A percentile compares a stretch with the other conserved stretches of the same genome.
Evolutionary conservation across 2,329 filamentous ascomycete genomes (phyloP).

Genomic region (Elsinoe arachidis): DNA sequence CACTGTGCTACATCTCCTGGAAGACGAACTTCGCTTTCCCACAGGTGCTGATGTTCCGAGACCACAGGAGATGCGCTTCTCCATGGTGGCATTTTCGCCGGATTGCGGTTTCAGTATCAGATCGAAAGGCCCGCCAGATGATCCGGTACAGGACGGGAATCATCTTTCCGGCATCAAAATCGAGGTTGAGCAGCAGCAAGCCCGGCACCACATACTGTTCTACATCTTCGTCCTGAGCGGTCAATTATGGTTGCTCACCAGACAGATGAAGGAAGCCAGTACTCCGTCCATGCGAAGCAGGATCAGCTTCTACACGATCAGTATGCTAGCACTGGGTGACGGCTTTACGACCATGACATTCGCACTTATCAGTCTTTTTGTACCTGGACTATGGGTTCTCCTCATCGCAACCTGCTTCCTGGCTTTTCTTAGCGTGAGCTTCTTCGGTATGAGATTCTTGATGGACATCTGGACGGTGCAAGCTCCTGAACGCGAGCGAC

Average conservation of each 20-base stretch:
- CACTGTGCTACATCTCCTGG: slow-evolving; percentile 42
- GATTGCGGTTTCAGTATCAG: slow-evolving; percentile 59
- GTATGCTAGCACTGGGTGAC: slow-evolving; percentile 53
- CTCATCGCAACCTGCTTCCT: slow-evolving; percentile 50
- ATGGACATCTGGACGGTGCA: slow-evolving; percentile 61
- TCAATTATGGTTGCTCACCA: slow-evolving; percentile 49
- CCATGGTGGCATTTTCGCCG: slow-evolving; percentile 54
- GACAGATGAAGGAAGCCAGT: slow-evolving; percentile 56
- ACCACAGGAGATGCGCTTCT: slow-evolving; percentile 48
- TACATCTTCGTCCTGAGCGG: slow-evolving; percentile 42
- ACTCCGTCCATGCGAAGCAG: slow-evolving; percentile 57
- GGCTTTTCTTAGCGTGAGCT: slow-evolving; percentile 51
- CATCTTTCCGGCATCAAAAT: slow-evolving; percentile 51
- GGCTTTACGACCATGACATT: slow-evolving; percentile 48
- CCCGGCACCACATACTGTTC: slow-evolving; percentile 45
- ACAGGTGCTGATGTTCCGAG: slow-evolving; percentile 46
- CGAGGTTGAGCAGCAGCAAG: slow-evolving; percentile 41
- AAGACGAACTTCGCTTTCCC: slow-evolving; percentile 52
- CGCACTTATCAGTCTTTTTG: slow-evolving; percentile 47
- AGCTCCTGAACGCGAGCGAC: slow-evolving; percentile 39
- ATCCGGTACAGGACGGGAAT: slow-evolving; percentile 40
- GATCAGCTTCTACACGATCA: slow-evolving; percentile 56
- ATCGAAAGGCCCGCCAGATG: slow-evolving; percentile 50
- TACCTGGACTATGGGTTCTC: slow-evolving; percentile 47
- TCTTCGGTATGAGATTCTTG: slow-evolving; percentile 56